Base-by-base conservation (phyloP, 768 basidiomycete genomes). In the Suillus cothurnatus region DNA sequence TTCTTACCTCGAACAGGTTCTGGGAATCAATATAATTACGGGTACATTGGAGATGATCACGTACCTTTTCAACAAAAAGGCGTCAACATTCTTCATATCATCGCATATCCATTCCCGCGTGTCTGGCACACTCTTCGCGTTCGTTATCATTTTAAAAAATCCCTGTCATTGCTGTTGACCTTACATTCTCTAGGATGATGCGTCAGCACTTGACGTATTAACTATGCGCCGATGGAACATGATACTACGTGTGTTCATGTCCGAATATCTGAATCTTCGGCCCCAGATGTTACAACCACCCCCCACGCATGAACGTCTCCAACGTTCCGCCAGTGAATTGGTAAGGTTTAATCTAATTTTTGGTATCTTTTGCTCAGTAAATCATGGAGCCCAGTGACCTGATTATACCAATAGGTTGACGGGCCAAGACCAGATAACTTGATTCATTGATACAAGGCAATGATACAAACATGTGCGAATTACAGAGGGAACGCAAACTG, bases 221-320 rank as follows among this genome's bases (percentile, higher is more conserved):
- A 96, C 94, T 0, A 86, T 98, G 84, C 86, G 89, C 55, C 83
- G 92, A 28, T 99, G 97, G 97, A 93, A 92, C 73, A 79, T 96
- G 36, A 84, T 99, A 61, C 73, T 98, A 45, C 84, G 97, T 38
- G 86, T 97, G 1, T 95, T 98, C 73, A 85, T 94, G 71, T 83
- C 91, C 1, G 97, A 98, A 78, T 99, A 99, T 76, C 84, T 99
- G 2, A 85, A 90, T 63, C 75, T 94, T 56, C 81, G 76, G 14
- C 88, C 92, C 0, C 77, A 82, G 31, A 74, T 81, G 59, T 77
- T 76, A 12, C 78, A 75, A 12, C 68, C 73, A 26, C 61, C 57
- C 41, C 58, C 38, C 3, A 64, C 23, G 53, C 68, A 73, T 19
- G 72, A 73, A 38, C 67, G 69, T 41, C 61, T 81, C 6, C 76